phyloP scores from a whole-genome alignment of 148 eudicot species.

The Hydrangea macrophylla region DNA sequence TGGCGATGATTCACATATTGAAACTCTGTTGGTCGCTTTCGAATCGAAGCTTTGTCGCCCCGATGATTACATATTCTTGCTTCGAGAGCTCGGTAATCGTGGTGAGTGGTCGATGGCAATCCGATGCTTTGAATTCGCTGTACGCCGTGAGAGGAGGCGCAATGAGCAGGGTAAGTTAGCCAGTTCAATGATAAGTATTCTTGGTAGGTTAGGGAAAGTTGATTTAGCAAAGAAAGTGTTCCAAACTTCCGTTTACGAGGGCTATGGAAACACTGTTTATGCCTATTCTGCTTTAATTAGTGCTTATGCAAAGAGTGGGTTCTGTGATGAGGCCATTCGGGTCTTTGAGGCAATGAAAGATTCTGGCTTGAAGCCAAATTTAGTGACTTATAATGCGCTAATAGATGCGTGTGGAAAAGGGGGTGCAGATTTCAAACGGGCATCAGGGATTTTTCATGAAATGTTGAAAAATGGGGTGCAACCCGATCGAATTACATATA shows the following conservation, averaged over 20 bases:
- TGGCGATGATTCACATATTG: constrained; percentile 25
- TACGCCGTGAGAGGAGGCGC: constrained; percentile 42
- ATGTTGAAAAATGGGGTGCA: constrained; percentile 62
- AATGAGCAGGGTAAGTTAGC: constrained; percentile 78
- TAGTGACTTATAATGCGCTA: constrained; percentile 84
- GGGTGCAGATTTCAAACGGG: constrained; percentile 62
- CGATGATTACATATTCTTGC: constrained; percentile 73
- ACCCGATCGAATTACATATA: constrained; percentile 87
- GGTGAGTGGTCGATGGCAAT: constrained; percentile 61
- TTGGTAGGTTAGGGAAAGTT: constrained; percentile 88
- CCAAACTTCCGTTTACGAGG: constrained; percentile 59
- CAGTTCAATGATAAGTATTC: constrained; percentile 86
- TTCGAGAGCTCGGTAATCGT: constrained; percentile 79
- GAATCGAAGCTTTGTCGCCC: constrained; percentile 51
- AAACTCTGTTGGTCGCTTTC: constrained; percentile 36
- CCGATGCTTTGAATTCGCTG: constrained; percentile 65
- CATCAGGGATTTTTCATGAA: constrained; percentile 55
- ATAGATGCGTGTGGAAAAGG: constrained; percentile 98
- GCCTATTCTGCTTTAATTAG: constrained; percentile 88
- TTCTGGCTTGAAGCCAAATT: constrained; percentile 79
- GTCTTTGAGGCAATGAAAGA: constrained; percentile 69
- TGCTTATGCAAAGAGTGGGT: constrained; percentile 84
- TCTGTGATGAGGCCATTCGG: constrained; percentile 61
- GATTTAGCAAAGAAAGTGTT: constrained; percentile 68
- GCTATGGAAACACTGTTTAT: constrained; percentile 90